phyloP scores from a whole-genome alignment of 176 grass and related monocot genomes.

The Oryza coarctata region DNA sequence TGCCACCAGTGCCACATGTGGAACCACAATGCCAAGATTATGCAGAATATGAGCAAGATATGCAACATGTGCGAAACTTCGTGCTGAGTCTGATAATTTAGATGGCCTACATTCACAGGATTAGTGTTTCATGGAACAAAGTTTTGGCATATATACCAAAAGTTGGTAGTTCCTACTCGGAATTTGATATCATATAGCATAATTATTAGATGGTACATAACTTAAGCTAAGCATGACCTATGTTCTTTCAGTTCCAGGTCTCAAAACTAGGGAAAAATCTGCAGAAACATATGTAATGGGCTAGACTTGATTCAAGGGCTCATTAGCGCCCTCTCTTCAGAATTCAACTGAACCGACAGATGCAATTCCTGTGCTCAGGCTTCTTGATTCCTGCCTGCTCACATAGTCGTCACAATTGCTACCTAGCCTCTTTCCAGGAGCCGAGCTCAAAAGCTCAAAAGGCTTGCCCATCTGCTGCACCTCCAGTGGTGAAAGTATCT shows the following conservation, averaged over 20 bases:
- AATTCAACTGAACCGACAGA: slow-evolving; percentile 79
- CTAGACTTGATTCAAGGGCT: slow-evolving; percentile 1
- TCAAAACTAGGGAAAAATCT: slow-evolving; percentile 38
- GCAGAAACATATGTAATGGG: slow-evolving; percentile 17
- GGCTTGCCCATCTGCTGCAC: slow-evolving; percentile 93
- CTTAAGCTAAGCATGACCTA: slow-evolving; percentile 35
- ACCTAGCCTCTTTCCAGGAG: slow-evolving; percentile 44
- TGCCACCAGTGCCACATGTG: slow-evolving; percentile 10
- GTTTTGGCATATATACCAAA: slow-evolving; percentile 40
- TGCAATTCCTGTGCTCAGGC: slow-evolving; percentile 67
- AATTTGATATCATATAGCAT: slow-evolving; percentile 56
- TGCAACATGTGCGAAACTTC: neutral
- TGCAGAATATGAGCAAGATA: neutral
- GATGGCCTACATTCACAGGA: slow-evolving; percentile 62
- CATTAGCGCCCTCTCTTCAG: slow-evolving; percentile 38
- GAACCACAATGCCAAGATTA: slow-evolving; percentile 7
- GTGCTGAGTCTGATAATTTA: neutral
- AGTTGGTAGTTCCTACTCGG: slow-evolving; percentile 29
- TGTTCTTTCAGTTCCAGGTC: slow-evolving; percentile 47
- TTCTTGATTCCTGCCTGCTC: slow-evolving; percentile 70
- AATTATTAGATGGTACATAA: slow-evolving; percentile 64
- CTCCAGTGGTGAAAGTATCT: slow-evolving; percentile 92
- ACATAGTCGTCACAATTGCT: slow-evolving; percentile 75
- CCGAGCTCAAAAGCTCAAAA: slow-evolving; percentile 61
- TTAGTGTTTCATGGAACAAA: slow-evolving; percentile 42